Percentiles rank a stretch among this genome's conserved stretches.
These are phyloP conservation scores for Durio zibethinus DNA, from an alignment of 345 rosid species.

Conservation along the genomic window DNA sequence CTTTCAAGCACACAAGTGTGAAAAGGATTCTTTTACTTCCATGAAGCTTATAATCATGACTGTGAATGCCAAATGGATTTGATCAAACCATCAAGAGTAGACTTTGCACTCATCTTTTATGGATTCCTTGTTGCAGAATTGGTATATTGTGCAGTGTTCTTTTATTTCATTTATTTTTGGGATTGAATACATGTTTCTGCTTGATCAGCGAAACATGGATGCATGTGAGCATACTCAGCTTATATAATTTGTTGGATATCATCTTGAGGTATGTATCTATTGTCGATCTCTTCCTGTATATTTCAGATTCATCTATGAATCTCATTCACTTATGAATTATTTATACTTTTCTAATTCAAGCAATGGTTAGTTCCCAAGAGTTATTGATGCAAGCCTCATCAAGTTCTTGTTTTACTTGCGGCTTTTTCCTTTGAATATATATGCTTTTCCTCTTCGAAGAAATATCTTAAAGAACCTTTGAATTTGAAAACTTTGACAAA, in stretches of 20 bases:
- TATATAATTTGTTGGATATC: constrained; percentile 28
- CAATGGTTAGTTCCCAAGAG: background rate
- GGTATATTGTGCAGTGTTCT: constrained; percentile 34
- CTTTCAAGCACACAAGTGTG: constrained; percentile 69
- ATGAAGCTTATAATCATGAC: constrained; percentile 16
- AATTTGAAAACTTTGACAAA: background rate
- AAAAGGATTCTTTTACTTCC: constrained; percentile 17
- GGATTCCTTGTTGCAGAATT: constrained; percentile 21
- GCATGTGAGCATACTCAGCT: constrained; percentile 24
- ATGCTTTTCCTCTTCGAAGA: background rate
- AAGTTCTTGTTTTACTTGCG: background rate
- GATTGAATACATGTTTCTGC: constrained; percentile 25
- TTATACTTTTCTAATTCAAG: background rate
- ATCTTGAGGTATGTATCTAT: constrained; percentile 20
- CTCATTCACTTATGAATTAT: background rate
- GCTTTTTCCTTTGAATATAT: background rate
- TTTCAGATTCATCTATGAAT: constrained; percentile 35
- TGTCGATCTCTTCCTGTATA: constrained; percentile 31
- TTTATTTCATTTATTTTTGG: constrained; percentile 21
- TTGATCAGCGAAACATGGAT: constrained; percentile 25
- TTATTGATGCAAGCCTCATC: background rate
- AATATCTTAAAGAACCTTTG: background rate
- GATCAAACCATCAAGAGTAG: constrained; percentile 5
- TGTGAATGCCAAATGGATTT: constrained; percentile 26
- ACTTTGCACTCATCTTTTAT: constrained; percentile 19